Percentiles rank a stretch among this genome's conserved stretches.
These are phyloP conservation scores for Globisporangium paddicum DNA, from an alignment of 352 stramenopile species.

Conservation along the genomic window DNA sequence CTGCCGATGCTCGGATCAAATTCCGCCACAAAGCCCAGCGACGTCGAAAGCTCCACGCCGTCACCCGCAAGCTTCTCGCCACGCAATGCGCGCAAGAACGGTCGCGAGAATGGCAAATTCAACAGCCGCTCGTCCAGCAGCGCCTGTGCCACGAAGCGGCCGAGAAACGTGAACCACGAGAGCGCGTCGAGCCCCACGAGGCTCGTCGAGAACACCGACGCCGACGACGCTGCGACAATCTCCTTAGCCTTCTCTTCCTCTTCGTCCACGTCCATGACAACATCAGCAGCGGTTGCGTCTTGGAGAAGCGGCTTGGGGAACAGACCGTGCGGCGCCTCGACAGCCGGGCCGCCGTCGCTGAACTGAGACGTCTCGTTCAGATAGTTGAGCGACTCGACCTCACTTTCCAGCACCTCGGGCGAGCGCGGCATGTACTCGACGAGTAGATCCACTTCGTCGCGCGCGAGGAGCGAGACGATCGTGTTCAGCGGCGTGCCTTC, in stretches of 20 bases:
- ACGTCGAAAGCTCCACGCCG: slow-evolving; percentile 34
- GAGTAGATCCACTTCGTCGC: slow-evolving; percentile 45
- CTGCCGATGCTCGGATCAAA: slow-evolving; percentile 64
- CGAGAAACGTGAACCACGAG: slow-evolving; percentile 69
- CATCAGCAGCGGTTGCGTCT: not conserved
- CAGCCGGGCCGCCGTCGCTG: slow-evolving; percentile 22
- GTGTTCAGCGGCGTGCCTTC: slow-evolving; percentile 62
- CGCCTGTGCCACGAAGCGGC: slow-evolving; percentile 63
- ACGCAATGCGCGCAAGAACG: slow-evolving; percentile 60
- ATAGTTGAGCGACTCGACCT: slow-evolving; percentile 59
- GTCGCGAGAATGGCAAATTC: slow-evolving; percentile 71
- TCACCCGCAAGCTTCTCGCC: slow-evolving; percentile 46
- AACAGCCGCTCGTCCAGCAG: slow-evolving; percentile 81
- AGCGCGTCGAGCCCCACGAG: slow-evolving; percentile 19
- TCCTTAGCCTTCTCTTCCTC: slow-evolving; percentile 9
- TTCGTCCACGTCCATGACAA: not conserved
- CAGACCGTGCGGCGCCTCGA: slow-evolving; percentile 49
- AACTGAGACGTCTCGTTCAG: slow-evolving; percentile 36
- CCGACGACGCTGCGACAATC: not conserved
- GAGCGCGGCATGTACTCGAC: slow-evolving; percentile 34
- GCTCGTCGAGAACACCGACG: slow-evolving; percentile 3
- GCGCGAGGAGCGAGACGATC: slow-evolving; percentile 34
- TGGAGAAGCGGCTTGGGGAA: slow-evolving; percentile 38
- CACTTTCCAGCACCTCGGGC: slow-evolving; percentile 59
- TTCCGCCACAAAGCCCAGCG: slow-evolving; percentile 54